phyloP scores from a whole-genome alignment of 257 asterid genomes.

The Cordia subcordata region DNA sequence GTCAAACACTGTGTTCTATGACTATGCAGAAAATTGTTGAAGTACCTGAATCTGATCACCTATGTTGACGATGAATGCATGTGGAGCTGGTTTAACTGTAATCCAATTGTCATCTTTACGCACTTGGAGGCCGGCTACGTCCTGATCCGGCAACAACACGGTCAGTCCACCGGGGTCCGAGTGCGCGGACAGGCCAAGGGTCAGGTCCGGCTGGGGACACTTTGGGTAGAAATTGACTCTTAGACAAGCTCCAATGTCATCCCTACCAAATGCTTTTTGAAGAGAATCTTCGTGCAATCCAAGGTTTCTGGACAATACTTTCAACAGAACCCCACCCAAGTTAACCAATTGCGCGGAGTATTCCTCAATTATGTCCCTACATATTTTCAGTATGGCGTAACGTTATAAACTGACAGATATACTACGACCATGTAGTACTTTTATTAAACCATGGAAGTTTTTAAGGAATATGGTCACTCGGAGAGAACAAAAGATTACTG shows the following conservation, averaged over 20 bases:
- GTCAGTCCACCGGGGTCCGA: slow-evolving; percentile 95
- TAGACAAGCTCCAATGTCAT: slow-evolving; percentile 68
- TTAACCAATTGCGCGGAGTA: slow-evolving; percentile 56
- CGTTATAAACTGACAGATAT: background rate
- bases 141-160: slow-evolving; percentile 57
- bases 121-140: slow-evolving; percentile 83
- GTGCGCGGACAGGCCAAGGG: slow-evolving; percentile 78
- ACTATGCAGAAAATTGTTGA: too few species aligned
- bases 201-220: slow-evolving; percentile 76
- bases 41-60: slow-evolving; percentile 89
- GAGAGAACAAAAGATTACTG: too few species aligned
- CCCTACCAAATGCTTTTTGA: slow-evolving; percentile 66
- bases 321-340: slow-evolving; percentile 57
- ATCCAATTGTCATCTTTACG: slow-evolving; percentile 49
- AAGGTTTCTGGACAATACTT: slow-evolving; percentile 48
- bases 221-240: slow-evolving; percentile 83
- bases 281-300: slow-evolving; percentile 50
- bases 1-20: background rate
- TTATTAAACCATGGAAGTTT: background rate
- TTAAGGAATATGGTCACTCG: too few species aligned
- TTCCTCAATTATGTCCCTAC: slow-evolving; percentile 61
- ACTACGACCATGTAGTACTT: background rate
- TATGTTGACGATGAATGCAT: slow-evolving; percentile 75
- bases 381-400: background rate
- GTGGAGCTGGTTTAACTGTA: slow-evolving; percentile 69